Conservation (phyloP, 1,284 basidiomycete species). For the Heimioporus punctisporus region DNA sequence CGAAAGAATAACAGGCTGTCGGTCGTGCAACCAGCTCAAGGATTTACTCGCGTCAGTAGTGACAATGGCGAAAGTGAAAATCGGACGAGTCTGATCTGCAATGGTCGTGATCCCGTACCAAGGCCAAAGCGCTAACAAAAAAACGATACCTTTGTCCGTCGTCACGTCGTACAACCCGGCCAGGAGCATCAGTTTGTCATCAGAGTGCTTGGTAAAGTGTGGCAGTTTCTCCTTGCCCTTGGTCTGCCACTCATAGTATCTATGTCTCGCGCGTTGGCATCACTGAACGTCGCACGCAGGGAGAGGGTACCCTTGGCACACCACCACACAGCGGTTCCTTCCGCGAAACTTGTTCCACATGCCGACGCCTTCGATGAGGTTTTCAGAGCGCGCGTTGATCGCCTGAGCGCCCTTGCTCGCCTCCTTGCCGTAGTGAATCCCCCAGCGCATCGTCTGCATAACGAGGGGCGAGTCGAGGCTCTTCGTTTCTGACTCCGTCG, state of each 20-base stretch:
- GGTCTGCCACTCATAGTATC: conserved; percentile 92
- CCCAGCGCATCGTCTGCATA: conserved; percentile 89
- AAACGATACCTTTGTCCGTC: conserved; percentile 54
- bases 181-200: conserved; percentile 77
- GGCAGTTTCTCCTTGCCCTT: conserved; percentile 80
- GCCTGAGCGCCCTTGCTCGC: conserved; percentile 69
- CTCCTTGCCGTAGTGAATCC: conserved; percentile 84
- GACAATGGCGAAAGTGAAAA: conserved; percentile 90
- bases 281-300: background rate
- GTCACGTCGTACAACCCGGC: conserved; percentile 89
- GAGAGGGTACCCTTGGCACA: conserved; percentile 71
- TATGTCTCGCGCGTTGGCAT: conserved; percentile 31
- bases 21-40: conserved; percentile 85
- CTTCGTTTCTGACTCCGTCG: background rate
- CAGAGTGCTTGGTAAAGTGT: conserved; percentile 76
- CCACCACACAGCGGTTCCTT: conserved; percentile 77
- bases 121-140: no score
- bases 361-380: conserved; percentile 70
- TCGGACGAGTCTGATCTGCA: conserved; percentile 54
- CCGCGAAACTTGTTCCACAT: conserved; percentile 86
- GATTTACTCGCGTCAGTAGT: conserved; percentile 77
- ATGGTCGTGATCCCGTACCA: no score
- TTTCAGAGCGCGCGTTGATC: conserved; percentile 90
- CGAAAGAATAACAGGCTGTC: conserved; percentile 89
- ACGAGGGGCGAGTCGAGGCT: conserved; percentile 30